Conservation (phyloP, 192 early-diverging fungal genomes). For the Thamnidium elegans region DNA sequence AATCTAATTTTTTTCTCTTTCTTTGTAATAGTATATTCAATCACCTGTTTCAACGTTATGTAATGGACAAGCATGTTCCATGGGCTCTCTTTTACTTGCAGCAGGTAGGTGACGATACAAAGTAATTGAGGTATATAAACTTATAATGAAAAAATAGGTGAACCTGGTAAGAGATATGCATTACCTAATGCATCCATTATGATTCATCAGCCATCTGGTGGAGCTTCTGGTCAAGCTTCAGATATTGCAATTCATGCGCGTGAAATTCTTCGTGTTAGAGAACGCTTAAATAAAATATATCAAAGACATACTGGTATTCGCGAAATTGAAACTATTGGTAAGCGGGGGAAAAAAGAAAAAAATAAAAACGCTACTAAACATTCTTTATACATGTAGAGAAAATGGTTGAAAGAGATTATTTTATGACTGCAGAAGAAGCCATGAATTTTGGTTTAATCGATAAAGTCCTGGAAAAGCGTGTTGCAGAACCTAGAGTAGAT, state of each 20-base stretch:
- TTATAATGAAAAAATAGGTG: conserved; percentile 41
- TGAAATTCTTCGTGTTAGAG: conserved; percentile 87
- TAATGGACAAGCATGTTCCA: conserved; percentile 96
- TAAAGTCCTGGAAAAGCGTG: conserved; percentile 74
- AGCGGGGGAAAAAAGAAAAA: neutral
- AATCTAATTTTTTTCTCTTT: neutral
- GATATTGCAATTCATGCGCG: conserved; percentile 97
- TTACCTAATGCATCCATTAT: conserved; percentile 92
- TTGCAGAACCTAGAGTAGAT: conserved; percentile 14
- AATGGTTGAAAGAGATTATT: conserved; percentile 92
- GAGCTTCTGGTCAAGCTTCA: conserved; percentile 89
- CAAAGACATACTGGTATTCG: conserved; percentile 80
- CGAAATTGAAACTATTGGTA: conserved; percentile 77
- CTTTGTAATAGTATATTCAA: conserved; percentile 78
- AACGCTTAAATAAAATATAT: conserved; percentile 84
- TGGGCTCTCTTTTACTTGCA: conserved; percentile 92
- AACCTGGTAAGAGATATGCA: conserved; percentile 80
- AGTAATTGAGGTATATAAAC: neutral
- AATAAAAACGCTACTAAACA: neutral
- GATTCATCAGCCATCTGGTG: conserved; percentile 98
- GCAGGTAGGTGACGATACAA: conserved; percentile 52
- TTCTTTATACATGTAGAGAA: conserved; percentile 53
- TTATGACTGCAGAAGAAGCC: conserved; percentile 89
- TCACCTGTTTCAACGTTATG: conserved; percentile 91
- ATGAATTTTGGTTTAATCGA: conserved; percentile 92